Evolutionary conservation across 2,329 filamentous ascomycete species (phyloP).

Genomic region (Pseudogymnoascus sp.): DNA sequence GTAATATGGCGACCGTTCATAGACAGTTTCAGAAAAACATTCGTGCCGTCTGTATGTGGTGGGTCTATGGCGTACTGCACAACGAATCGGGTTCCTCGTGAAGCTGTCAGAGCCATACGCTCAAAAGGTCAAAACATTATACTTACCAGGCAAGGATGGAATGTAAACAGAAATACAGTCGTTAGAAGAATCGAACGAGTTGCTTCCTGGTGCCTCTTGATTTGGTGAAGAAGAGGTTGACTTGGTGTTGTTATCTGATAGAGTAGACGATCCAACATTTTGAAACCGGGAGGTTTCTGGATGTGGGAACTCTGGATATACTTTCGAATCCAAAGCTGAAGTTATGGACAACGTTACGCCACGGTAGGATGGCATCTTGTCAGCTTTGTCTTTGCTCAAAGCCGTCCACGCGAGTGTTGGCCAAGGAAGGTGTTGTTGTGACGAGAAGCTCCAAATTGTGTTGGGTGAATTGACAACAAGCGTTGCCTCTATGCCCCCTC

Average conservation of each 20-base stretch:
- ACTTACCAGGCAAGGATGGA: slow-evolving; percentile 44
- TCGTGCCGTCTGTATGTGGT: slow-evolving; percentile 30
- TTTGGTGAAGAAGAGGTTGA: not conserved
- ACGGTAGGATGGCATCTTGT: slow-evolving; percentile 24
- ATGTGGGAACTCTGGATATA: slow-evolving; percentile 48
- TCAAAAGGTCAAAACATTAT: not conserved
- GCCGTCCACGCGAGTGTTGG: not conserved
- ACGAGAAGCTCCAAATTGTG: not conserved
- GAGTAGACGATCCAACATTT: slow-evolving; percentile 18
- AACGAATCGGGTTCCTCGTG: slow-evolving; percentile 44
- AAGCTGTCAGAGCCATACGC: not conserved
- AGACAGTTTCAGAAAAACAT: slow-evolving; percentile 47
- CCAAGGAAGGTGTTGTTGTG: not conserved
- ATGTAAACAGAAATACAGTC: slow-evolving; percentile 49
- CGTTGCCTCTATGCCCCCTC: not conserved
- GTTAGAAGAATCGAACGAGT: not conserved
- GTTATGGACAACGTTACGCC: slow-evolving; percentile 25
- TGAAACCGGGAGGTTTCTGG: slow-evolving; percentile 42
- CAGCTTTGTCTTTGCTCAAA: not conserved
- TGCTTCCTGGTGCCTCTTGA: not conserved
- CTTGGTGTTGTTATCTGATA: not conserved
- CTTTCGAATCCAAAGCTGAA: slow-evolving; percentile 24
- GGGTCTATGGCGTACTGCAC: slow-evolving; percentile 41
- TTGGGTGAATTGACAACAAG: slow-evolving; percentile 6
- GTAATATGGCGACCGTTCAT: slow-evolving; percentile 47